These are phyloP conservation scores for Amauroascus verrucosus DNA, from an alignment of 2,329 filamentous ascomycete genomes.

Conservation along the genomic window DNA sequence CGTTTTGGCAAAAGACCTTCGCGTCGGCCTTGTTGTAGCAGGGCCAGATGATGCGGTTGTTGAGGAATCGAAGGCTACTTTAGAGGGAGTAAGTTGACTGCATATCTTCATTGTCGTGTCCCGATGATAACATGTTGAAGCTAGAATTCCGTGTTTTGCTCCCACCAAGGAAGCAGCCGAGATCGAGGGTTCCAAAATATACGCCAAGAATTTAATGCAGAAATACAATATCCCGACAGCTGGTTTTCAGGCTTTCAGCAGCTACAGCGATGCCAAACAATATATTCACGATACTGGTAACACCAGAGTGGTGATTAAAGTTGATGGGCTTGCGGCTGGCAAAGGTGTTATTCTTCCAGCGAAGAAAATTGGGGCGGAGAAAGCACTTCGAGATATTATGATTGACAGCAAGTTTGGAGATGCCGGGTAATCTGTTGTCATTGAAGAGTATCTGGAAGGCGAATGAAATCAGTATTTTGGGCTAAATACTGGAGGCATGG, in stretches of 20 bases:
- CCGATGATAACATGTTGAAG: conserved; percentile 29
- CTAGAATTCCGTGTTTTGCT: conserved; percentile 69
- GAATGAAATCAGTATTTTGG: conserved; percentile 86
- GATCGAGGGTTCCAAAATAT: conserved; percentile 92
- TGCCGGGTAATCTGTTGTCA: conserved; percentile 85
- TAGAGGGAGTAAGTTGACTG: neutral
- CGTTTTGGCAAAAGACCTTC: neutral
- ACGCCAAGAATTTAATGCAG: conserved; percentile 94
- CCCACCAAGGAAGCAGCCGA: conserved; percentile 72
- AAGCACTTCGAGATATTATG: conserved; percentile 82
- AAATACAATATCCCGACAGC: conserved; percentile 99
- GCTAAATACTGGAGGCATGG: conserved; percentile 94
- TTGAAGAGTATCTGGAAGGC: conserved; percentile 84
- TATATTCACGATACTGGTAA: conserved; percentile 64
- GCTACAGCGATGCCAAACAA: conserved; percentile 58
- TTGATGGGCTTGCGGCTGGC: conserved; percentile 77
- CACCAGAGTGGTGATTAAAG: conserved; percentile 75
- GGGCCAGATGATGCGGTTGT: conserved; percentile 3
- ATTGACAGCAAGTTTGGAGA: conserved; percentile 71
- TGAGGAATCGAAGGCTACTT: conserved; percentile 2
- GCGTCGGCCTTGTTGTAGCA: neutral
- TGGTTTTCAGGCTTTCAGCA: conserved; percentile 75
- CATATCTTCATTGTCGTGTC: neutral
- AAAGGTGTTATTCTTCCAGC: conserved; percentile 88
- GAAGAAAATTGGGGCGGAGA: conserved; percentile 72